Conservation (phyloP, 2,329 filamentous ascomycete genomes). For the Aspergillus caelatus region DNA sequence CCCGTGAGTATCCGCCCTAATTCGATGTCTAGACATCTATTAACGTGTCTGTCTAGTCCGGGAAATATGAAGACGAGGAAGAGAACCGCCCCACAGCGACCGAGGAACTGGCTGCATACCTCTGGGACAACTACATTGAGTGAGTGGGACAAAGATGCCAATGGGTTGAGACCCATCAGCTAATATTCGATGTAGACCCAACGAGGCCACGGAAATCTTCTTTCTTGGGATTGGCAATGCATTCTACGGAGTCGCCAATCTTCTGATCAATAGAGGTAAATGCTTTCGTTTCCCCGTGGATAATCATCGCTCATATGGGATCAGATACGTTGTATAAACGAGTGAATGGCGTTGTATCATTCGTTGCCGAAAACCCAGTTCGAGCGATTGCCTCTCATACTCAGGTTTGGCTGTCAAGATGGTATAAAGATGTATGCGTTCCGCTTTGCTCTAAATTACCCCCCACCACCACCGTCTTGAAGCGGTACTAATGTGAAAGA, state of each 20-base stretch:
- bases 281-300: background rate
- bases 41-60: constrained; percentile 28
- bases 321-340: constrained; percentile 64
- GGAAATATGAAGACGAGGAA: constrained; percentile 50
- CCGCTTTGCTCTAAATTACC: background rate
- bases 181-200: constrained; percentile 51
- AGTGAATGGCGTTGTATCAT: constrained; percentile 75
- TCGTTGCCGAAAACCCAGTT: constrained; percentile 74
- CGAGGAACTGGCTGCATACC: constrained; percentile 76
- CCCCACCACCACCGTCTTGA: background rate
- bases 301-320: background rate
- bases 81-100: constrained; percentile 57
- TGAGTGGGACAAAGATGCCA: constrained; percentile 35
- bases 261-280: constrained; percentile 75
- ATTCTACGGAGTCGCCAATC: constrained; percentile 78
- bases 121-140: constrained; percentile 98
- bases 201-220: constrained; percentile 72
- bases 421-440: constrained; percentile 71
- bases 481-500: constrained; percentile 6
- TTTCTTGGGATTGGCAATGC: constrained; percentile 89
- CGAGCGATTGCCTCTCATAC: constrained; percentile 80
- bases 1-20: constrained; percentile 51
- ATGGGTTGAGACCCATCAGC: background rate
- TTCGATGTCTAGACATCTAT: background rate
- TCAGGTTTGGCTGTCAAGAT: constrained; percentile 66